These are phyloP conservation scores for Arachnomyces sp. DNA, from an alignment of 2,329 filamentous ascomycete species.

Conservation along the genomic window DNA sequence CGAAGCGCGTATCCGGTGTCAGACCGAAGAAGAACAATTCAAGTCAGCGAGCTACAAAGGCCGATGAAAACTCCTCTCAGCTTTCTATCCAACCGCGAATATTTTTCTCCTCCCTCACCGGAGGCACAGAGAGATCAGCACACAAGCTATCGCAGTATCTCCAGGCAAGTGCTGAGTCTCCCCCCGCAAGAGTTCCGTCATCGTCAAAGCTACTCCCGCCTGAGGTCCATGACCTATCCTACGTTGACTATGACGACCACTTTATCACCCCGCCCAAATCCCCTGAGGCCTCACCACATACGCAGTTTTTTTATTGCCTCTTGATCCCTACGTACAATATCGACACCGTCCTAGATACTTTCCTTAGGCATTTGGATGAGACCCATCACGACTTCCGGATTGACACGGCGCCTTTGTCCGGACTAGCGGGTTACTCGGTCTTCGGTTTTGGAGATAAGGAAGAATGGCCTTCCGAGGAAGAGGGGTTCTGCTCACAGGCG, in stretches of 20 bases:
- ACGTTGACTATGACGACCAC: conserved; percentile 88
- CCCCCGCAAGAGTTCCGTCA: conserved; percentile 14
- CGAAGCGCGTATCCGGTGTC: conserved; percentile 12
- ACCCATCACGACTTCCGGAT: conserved; percentile 97
- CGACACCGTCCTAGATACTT: conserved; percentile 80
- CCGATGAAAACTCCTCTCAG: neutral
- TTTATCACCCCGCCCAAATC: conserved; percentile 70
- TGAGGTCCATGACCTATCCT: conserved; percentile 67
- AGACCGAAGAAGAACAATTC: conserved; percentile 6
- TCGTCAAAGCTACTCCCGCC: conserved; percentile 45
- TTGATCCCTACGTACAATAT: conserved; percentile 91
- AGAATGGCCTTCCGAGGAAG: conserved; percentile 83
- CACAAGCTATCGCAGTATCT: conserved; percentile 55
- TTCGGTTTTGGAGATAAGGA: conserved; percentile 90
- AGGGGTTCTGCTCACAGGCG: conserved; percentile 90
- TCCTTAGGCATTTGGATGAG: conserved; percentile 79
- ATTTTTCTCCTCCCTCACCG: conserved; percentile 86
- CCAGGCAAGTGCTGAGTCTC: conserved; percentile 30
- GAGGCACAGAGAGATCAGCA: conserved; percentile 69
- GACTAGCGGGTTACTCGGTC: conserved; percentile 77
- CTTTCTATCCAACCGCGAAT: conserved; percentile 56
- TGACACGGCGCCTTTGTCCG: conserved; percentile 73
- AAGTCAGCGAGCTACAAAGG: neutral
- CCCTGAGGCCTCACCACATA: conserved; percentile 35
- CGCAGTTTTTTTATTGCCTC: conserved; percentile 72